Percentiles rank a stretch among this genome's conserved stretches.
Evolutionary conservation across 352 stramenopile species (phyloP).

Genomic region (Pythium biforme): DNA sequence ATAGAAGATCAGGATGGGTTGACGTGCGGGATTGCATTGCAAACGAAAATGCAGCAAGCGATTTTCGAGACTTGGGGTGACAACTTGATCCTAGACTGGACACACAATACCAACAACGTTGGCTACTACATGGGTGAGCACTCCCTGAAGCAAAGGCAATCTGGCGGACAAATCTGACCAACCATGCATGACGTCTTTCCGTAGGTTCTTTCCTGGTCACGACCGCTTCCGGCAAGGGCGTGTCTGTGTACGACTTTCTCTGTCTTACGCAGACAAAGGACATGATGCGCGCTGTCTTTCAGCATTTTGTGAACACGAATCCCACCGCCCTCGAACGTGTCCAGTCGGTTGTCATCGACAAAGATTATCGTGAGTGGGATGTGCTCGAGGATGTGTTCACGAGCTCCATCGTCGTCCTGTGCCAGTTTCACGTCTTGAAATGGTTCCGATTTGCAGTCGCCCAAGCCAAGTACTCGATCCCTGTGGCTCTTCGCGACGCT

Average conservation of each 20-base stretch:
- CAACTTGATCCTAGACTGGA: constrained; percentile 24
- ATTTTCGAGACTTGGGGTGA: constrained; percentile 16
- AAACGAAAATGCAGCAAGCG: not conserved
- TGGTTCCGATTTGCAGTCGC: not conserved
- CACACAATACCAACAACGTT: constrained; percentile 25
- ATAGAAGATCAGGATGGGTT: not conserved
- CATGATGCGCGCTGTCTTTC: constrained; percentile 15
- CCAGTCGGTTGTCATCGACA: constrained; percentile 24
- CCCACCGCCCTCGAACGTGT: not conserved
- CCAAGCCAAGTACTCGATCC: not conserved
- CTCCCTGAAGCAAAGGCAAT: too few species aligned
- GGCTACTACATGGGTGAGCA: constrained; percentile 13
- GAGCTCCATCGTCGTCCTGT: constrained; percentile 11
- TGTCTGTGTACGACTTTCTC: constrained; percentile 27
- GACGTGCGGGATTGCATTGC: not conserved
- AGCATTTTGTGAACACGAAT: constrained; percentile 1
- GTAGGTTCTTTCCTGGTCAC: constrained; percentile 23
- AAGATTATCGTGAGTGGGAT: constrained; percentile 24
- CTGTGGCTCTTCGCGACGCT: not conserved
- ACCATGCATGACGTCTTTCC: not conserved
- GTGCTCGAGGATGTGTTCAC: constrained; percentile 13
- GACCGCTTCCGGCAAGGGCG: constrained; percentile 13
- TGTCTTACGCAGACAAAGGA: constrained; percentile 17
- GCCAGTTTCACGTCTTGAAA: constrained; percentile 24
- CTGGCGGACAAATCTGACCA: too few species aligned